Evolutionary conservation across 768 basidiomycete species (phyloP).

Genomic region (Russula sp.): DNA sequence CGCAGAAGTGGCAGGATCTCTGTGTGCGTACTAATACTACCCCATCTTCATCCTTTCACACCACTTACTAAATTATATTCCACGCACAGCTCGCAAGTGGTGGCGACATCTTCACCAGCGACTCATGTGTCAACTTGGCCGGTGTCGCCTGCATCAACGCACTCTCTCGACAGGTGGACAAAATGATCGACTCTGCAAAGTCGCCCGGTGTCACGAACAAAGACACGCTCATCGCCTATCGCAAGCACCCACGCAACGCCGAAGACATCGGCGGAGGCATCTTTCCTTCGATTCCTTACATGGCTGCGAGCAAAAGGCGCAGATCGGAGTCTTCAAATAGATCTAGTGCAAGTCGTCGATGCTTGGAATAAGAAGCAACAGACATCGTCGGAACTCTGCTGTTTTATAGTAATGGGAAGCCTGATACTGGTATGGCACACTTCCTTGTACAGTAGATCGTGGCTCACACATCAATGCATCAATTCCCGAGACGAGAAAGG

Average conservation of each 20-base stretch:
- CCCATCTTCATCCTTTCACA: not conserved
- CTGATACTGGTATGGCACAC: too few relatives aligned
- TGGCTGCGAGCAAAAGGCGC: too few relatives aligned
- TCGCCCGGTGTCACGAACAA: constrained; percentile 42
- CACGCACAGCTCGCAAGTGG: constrained; percentile 36
- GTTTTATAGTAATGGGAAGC: too few relatives aligned
- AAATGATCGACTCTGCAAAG: constrained; percentile 52
- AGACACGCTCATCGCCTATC: constrained; percentile 43
- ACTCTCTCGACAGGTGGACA: constrained; percentile 46
- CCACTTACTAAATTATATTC: too few relatives aligned
- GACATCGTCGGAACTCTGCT: too few relatives aligned
- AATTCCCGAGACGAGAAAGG: too few relatives aligned
- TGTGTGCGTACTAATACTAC: constrained; percentile 36
- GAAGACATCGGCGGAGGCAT: constrained; percentile 42
- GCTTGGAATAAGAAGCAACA: too few relatives aligned
- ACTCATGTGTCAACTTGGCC: constrained; percentile 46
- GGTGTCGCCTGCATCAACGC: constrained; percentile 44
- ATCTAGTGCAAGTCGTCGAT: too few relatives aligned
- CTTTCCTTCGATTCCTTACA: constrained; percentile 47
- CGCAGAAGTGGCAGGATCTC: constrained; percentile 46
- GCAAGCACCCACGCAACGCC: constrained; percentile 44
- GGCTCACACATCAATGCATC: too few relatives aligned
- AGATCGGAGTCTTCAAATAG: too few relatives aligned
- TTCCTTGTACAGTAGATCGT: too few relatives aligned
- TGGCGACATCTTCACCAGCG: constrained; percentile 42